A percentile compares a stretch with the other conserved stretches of the same genome.
Evolutionary conservation across 352 stramenopile species (phyloP).

Genomic region (Pseudoperonospora humuli): DNA sequence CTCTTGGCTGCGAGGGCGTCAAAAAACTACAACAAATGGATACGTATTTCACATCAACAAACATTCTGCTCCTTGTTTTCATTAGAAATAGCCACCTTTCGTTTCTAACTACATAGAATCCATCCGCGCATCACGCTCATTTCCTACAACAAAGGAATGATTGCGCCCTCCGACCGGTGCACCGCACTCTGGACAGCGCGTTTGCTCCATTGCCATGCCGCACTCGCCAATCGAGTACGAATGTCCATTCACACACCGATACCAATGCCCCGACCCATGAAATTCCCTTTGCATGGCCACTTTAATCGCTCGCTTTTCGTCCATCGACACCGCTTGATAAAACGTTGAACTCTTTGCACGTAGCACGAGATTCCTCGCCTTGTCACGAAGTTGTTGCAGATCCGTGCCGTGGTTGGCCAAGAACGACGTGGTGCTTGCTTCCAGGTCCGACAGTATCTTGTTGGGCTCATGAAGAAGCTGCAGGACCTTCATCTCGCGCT

Average conservation of each 20-base stretch:
- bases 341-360: constrained; percentile 17
- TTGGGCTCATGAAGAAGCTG: background rate
- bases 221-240: constrained; percentile 83
- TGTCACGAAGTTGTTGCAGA: background rate
- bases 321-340: constrained; percentile 25
- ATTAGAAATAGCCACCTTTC: too few species aligned
- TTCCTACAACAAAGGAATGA: constrained; percentile 24
- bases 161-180: constrained; percentile 44
- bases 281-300: constrained; percentile 31
- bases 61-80: too few species aligned
- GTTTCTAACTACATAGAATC: constrained; percentile 15
- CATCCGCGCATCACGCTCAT: constrained; percentile 7
- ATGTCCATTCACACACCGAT: constrained; percentile 73
- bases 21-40: too few species aligned
- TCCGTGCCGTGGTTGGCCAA: constrained; percentile 6
- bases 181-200: constrained; percentile 60
- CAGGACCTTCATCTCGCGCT: constrained; percentile 7
- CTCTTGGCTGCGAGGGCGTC: too few species aligned
- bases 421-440: constrained; percentile 4
- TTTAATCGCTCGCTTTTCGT: constrained; percentile 25
- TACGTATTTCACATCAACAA: too few species aligned
- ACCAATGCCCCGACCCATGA: constrained; percentile 41
- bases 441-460: background rate
- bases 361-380: background rate
- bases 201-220: constrained; percentile 60